These are phyloP conservation scores for Lipomyces spencermartinsiae DNA, from an alignment of 805 yeast species.

Conservation along the genomic window DNA sequence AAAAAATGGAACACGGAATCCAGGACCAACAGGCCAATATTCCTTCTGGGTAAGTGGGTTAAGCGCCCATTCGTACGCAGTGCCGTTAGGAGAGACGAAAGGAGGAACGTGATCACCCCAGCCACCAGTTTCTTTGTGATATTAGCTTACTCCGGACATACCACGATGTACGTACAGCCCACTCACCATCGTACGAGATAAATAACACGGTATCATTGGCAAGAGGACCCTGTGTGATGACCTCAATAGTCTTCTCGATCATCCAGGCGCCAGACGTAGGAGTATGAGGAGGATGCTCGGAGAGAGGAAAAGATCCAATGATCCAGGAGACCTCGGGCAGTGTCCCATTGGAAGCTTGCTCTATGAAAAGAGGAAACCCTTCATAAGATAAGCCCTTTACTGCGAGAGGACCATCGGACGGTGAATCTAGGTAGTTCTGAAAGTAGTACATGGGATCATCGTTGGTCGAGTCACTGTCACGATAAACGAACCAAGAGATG, in stretches of 20 bases:
- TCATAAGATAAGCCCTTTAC: conserved; percentile 35
- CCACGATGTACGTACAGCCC: neutral
- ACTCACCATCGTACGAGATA: conserved; percentile 39
- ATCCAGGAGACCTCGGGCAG: conserved; percentile 41
- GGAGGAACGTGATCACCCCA: conserved; percentile 43
- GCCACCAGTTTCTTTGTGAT: conserved; percentile 39
- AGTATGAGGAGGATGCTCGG: conserved; percentile 41
- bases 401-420: conserved; percentile 30
- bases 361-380: conserved; percentile 38
- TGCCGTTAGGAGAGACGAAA: conserved; percentile 41
- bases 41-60: conserved; percentile 31
- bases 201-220: conserved; percentile 40
- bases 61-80: conserved; percentile 40
- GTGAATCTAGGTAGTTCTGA: conserved; percentile 31
- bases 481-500: conserved; percentile 40
- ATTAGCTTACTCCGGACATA: neutral
- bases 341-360: conserved; percentile 39
- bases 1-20: conserved; percentile 40
- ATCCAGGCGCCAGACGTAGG: conserved; percentile 42
- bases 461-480: conserved; percentile 37
- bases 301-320: conserved; percentile 39
- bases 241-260: conserved; percentile 36
- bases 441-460: conserved; percentile 40
- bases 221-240: conserved; percentile 35
- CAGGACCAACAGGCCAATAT: conserved; percentile 40